Conservation (phyloP, 441 rosid genomes). For the Corymbia calophylla region DNA sequence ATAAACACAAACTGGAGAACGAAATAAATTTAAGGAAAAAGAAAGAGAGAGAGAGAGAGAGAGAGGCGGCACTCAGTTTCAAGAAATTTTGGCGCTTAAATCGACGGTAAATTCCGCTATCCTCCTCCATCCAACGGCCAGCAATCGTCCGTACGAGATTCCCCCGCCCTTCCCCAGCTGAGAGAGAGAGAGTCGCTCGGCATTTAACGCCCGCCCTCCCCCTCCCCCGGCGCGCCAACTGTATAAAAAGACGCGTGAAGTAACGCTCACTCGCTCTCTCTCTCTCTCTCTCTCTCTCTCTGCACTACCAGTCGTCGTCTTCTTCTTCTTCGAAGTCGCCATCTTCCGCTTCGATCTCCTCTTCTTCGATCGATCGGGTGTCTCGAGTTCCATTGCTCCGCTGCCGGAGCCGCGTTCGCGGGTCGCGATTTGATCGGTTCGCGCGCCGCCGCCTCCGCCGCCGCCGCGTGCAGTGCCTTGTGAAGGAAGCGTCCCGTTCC, state of each 20-base stretch:
- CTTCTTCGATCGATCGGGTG: not conserved
- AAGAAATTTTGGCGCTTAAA: not conserved
- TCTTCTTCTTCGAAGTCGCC: not conserved
- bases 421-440: not conserved
- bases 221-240: not conserved
- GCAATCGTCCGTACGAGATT: not conserved
- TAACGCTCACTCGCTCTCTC: not conserved
- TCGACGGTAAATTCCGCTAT: not conserved
- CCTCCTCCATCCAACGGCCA: not conserved
- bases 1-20: not conserved
- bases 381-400: not conserved
- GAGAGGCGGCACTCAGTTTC: not conserved
- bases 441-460: not conserved
- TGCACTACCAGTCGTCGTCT: not conserved
- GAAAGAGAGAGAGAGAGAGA: not conserved
- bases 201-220: not conserved
- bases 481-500: not conserved
- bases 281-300: no score
- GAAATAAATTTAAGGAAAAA: no score
- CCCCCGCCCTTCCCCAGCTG: not conserved
- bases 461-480: not conserved
- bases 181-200: not conserved
- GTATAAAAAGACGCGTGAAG: not conserved
- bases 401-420: not conserved
- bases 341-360: not conserved